These are phyloP conservation scores for Fistulinella cinereoalba DNA, from an alignment of 1,284 basidiomycete genomes.

Conservation along the genomic window DNA sequence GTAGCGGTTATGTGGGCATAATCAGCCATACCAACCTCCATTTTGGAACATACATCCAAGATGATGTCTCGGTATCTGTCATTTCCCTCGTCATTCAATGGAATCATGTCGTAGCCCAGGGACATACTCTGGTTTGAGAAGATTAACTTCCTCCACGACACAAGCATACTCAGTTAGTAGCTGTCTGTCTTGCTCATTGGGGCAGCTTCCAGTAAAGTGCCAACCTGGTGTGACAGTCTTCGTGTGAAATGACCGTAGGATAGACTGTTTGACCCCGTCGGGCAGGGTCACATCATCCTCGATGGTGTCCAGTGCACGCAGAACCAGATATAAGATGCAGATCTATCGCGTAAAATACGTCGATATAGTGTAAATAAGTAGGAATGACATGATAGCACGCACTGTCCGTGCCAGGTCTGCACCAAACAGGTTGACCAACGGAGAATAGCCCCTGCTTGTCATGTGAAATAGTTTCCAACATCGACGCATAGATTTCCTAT, in stretches of 20 bases:
- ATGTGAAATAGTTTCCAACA: constrained; percentile 92
- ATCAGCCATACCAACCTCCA: constrained; percentile 96
- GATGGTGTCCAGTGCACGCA: constrained; percentile 92
- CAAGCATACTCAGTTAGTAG: constrained; percentile 85
- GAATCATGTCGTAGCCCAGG: no score
- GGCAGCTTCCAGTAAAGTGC: constrained; percentile 82
- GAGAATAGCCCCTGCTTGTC: constrained; percentile 88
- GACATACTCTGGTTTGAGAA: constrained; percentile 63
- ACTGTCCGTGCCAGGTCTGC: constrained; percentile 92
- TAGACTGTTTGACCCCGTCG: constrained; percentile 81
- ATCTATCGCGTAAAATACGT: constrained; percentile 52
- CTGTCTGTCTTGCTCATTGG: constrained; percentile 87
- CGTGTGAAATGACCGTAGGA: constrained; percentile 84
- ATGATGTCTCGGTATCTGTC: constrained; percentile 82
- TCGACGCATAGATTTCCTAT: constrained; percentile 78
- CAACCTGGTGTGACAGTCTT: constrained; percentile 84
- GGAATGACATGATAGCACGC: constrained; percentile 39
- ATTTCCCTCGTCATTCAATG: constrained; percentile 1
- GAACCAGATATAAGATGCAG: constrained; percentile 92
- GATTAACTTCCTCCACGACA: constrained; percentile 81
- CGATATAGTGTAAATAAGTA: no score
- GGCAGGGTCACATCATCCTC: constrained; percentile 99
- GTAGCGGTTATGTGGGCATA: constrained; percentile 82
- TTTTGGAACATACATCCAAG: constrained; percentile 78
- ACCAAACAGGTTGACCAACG: constrained; percentile 96